Evolutionary conservation across 805 yeast species (phyloP), one percentile per base, ranked within the genome.

Genomic region (Cyberlindnera xylosilytica): DNA sequence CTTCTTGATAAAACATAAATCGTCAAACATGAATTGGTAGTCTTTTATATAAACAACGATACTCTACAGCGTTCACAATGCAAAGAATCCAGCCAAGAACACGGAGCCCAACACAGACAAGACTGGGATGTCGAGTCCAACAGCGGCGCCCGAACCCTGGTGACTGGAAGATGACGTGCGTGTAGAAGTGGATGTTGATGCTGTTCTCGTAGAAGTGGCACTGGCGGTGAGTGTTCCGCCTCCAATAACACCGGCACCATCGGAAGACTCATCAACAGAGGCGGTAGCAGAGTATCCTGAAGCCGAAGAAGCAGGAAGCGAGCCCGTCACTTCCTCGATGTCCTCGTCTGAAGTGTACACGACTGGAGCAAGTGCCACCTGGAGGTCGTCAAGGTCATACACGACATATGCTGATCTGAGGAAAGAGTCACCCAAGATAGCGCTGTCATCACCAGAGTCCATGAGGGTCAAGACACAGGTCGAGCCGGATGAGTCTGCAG

Each of bases 291-390:
- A 66, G 51, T 70, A 78, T 3, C 57, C 63, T 3, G 73, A 57
- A 1, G 80, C 85, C 3, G 58, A 54, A 2, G 60, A 58, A 1
- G 82, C 83, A n/a, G 86, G 84, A 34, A 80, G 71, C 11, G 68
- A 47, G 2, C 57, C 44, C 4, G 63, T 46, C 31, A 81, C 72
- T 9, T 62, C 66, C 40, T 77, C 78, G 34, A 79, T 69, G 42
- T 76, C 60, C 33, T 60, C 64, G 6, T 56, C 59, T 19, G 45
- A 49, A 6, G 71, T 51, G 24, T 42, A 59, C 34, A 60, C 65
- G 3, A 71, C 80, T 47, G 70, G 76, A 4, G 79, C 81, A 41
- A 76, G 29, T 1, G 72, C 70, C 19, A 76, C 51, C 41, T 68
- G 66, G 20, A 61, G 52, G 31, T 65, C 61, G 26, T 72, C 79